Evolutionary conservation across 345 rosid species (phyloP).

Genomic region (Eucalyptus curtisii): DNA sequence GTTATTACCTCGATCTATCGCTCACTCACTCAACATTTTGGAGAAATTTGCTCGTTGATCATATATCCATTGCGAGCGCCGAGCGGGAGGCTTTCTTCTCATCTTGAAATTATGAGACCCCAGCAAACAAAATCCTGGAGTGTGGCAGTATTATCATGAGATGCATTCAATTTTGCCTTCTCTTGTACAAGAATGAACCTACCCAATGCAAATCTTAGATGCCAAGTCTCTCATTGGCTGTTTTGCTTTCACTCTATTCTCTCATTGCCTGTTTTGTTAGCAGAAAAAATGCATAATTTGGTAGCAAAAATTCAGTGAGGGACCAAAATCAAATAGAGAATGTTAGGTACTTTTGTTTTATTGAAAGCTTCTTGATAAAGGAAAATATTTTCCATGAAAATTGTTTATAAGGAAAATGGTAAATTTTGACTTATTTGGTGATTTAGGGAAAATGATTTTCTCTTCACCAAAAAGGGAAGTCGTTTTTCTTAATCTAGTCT

Average conservation of each 20-base stretch:
- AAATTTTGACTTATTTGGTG: too few species aligned
- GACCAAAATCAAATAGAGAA: neutral
- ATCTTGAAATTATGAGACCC: neutral
- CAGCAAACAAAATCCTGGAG: too few species aligned
- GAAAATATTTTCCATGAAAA: too few species aligned
- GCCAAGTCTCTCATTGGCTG: neutral
- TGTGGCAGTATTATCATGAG: neutral
- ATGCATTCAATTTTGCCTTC: neutral
- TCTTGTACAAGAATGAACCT: neutral
- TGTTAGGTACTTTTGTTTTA: neutral
- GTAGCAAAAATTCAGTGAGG: neutral
- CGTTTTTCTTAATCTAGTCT: too few species aligned
- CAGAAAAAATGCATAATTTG: neutral
- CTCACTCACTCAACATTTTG: too few species aligned
- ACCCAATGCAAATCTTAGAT: neutral
- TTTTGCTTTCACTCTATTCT: neutral
- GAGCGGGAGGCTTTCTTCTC: neutral
- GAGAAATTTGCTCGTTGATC: neutral
- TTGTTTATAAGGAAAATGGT: too few species aligned
- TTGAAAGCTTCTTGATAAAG: too few species aligned
- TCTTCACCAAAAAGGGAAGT: too few species aligned
- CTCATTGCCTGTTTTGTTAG: neutral
- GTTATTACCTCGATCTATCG: too few species aligned
- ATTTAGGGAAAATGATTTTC: too few species aligned
- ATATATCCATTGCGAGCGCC: neutral